Base-by-base conservation (phyloP, 1,284 basidiomycete genomes). In the Apiotrichum porosum region DNA sequence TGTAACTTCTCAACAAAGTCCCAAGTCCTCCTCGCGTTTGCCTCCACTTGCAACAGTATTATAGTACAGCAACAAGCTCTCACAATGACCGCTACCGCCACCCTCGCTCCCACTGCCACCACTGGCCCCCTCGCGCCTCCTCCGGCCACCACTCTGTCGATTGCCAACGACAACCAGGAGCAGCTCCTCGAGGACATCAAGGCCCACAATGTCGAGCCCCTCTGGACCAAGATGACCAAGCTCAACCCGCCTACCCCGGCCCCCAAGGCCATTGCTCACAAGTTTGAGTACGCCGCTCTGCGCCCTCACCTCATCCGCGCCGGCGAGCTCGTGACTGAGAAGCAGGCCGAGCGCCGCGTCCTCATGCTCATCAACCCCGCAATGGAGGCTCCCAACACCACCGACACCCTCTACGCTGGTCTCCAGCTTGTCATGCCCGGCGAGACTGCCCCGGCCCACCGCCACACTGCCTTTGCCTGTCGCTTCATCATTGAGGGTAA, bases 401-500 rank as follows among this genome's bases (percentile, higher is more conserved):
- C 57, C 17, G 57, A 59, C 43, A 59, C 57, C 18, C 39, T 59
- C 24, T 59, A 59, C 32, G 57, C 57, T 4, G 57, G 57, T 1
- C 49, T 59, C 4, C 57, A 59, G 52, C 49, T 59, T 6, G 54
- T 59, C 17, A 34, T 59, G 14, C 57, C 57, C 3, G 57, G 57
- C 13, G 57, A 59, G 47, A 59, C 57, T 2, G 57, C 57, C 4
- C 54, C 57, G 2, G 57, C 57, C 2, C 57, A 59, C 34, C 51
- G 57, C 4, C 57, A 59, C 44, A 49, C 51, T 4, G 57, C 57
- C 1, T 59, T 59, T 34, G 57, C 57, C 2, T 37, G 35, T 15
- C 57, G 57, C 14, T 59, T 56, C 44, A 56, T 59, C 49, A 54
- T 59, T 28, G 57, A 59, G 42, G 57, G 57, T 5, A 52, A 56